Evolutionary conservation across 2,329 filamentous ascomycete genomes (phyloP).

Genomic region (Fusarium multiceps): DNA sequence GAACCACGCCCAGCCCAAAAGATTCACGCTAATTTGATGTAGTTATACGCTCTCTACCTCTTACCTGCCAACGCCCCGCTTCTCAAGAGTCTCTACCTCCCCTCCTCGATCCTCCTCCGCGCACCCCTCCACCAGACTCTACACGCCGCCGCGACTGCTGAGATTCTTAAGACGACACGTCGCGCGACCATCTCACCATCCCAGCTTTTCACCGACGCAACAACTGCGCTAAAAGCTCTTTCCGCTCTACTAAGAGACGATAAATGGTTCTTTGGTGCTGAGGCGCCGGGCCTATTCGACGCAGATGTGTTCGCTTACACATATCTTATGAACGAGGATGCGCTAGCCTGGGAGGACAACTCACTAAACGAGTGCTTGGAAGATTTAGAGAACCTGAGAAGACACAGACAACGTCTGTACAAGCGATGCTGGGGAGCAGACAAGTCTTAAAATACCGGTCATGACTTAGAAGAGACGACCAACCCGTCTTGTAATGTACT

Average conservation of each 20-base stretch:
- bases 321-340: slow-evolving; percentile 77
- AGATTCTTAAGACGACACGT: slow-evolving; percentile 74
- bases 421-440: slow-evolving; percentile 46
- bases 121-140: slow-evolving; percentile 73
- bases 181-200: slow-evolving; percentile 49
- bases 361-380: slow-evolving; percentile 67
- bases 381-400: slow-evolving; percentile 70
- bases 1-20: not conserved
- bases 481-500: not conserved
- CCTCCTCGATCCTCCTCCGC: slow-evolving; percentile 72
- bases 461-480: not conserved
- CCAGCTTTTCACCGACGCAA: slow-evolving; percentile 57
- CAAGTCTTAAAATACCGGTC: slow-evolving; percentile 1
- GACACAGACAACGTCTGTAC: slow-evolving; percentile 53
- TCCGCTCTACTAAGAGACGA: slow-evolving; percentile 54
- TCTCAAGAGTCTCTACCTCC: slow-evolving; percentile 78
- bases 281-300: slow-evolving; percentile 79
- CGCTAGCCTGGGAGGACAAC: slow-evolving; percentile 72
- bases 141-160: slow-evolving; percentile 75
- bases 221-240: slow-evolving; percentile 60
- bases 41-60: slow-evolving; percentile 87
- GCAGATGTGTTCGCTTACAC: slow-evolving; percentile 92
- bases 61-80: slow-evolving; percentile 74
- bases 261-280: slow-evolving; percentile 63
- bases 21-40: slow-evolving; percentile 5